phyloP scores from a whole-genome alignment of 1,139 yeast species.

The Suhomyces yuchorum region DNA sequence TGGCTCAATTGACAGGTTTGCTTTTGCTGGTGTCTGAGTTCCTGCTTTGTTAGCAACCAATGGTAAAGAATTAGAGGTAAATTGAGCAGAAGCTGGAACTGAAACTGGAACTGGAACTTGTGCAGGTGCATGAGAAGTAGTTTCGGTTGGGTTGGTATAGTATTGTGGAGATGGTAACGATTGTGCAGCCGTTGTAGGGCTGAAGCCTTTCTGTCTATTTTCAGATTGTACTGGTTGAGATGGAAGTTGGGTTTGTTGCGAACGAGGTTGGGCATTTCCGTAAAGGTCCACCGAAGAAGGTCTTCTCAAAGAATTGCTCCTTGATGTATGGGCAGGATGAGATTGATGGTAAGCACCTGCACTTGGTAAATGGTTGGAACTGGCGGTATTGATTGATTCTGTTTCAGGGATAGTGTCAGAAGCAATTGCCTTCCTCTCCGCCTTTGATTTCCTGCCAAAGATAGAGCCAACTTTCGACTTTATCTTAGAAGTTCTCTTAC shows the following conservation, averaged over 20 bases:
- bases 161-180: conserved; percentile 16
- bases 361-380: conserved; percentile 15
- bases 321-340: conserved; percentile 12
- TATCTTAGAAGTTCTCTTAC: conserved; percentile 44
- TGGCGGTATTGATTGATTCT: conserved; percentile 30
- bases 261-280: background rate
- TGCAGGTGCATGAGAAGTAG: background rate
- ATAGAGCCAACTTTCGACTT: conserved; percentile 85
- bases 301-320: conserved; percentile 16
- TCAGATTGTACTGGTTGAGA: conserved; percentile 4
- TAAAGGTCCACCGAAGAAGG: conserved; percentile 8
- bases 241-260: background rate
- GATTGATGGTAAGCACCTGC: conserved; percentile 9
- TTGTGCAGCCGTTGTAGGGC: conserved; percentile 6
- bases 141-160: conserved; percentile 13
- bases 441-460: conserved; percentile 62
- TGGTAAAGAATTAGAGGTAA: conserved; percentile 2
- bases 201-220: conserved; percentile 4
- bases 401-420: conserved; percentile 37
- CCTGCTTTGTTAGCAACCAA: conserved; percentile 5
- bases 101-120: background rate
- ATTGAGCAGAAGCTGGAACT: background rate
- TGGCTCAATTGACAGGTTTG: background rate
- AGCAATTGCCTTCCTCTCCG: conserved; percentile 15
- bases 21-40: background rate